Evolutionary conservation across 2,329 filamentous ascomycete genomes (phyloP), one percentile per base, ranked within the genome.

Genomic region (Didymella pinodella): DNA sequence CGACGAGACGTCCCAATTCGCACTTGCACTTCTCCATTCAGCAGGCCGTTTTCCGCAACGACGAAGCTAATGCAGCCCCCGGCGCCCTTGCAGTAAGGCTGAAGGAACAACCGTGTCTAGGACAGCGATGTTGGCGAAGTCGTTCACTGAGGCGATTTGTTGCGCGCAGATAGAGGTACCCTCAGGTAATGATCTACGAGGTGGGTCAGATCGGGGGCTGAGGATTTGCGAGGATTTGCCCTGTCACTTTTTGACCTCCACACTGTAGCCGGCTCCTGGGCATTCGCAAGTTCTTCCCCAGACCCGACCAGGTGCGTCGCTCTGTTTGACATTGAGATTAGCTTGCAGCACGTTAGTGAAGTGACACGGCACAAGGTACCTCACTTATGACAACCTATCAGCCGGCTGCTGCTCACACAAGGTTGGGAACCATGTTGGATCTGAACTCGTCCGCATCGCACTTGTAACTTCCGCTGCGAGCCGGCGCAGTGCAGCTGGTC

Each of bases 31-130:
- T 67, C 64, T 66, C 59, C 59, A 63, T 64, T 55, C 62, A 65
- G 66, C 62, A 64, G 61, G 50, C 51, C 43, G 44, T 54, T 67
- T 60, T 54, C 62, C 52, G 49, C 64, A 57, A 61, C 56, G 59
- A 48, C 63, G 61, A 59, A 51, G 57, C 63, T 53, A 62, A 64
- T 66, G 65, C 66, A 69, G 61, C 64, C 64, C 41, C 51, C 59
- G 63, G 61, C 63, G 67, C 67, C 73, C 72, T 75, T 76, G 70
- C 72, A 73, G 72, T 69, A 75, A 64, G 71, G 70, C 72, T 75
- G 71, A 72, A 57, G 41, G 57, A 49, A 54, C 54, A 38, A 54
- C 50, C 34, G 47, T 43, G 26, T 29, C 41, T 29, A 41, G 38
- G 12, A 36, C 10, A 41, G 55, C 31, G 25, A 29, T 34, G 28